A percentile compares a stretch with the other conserved stretches of the same genome.
phyloP scores from a whole-genome alignment of 345 rosid species.

The Salix exigua region DNA sequence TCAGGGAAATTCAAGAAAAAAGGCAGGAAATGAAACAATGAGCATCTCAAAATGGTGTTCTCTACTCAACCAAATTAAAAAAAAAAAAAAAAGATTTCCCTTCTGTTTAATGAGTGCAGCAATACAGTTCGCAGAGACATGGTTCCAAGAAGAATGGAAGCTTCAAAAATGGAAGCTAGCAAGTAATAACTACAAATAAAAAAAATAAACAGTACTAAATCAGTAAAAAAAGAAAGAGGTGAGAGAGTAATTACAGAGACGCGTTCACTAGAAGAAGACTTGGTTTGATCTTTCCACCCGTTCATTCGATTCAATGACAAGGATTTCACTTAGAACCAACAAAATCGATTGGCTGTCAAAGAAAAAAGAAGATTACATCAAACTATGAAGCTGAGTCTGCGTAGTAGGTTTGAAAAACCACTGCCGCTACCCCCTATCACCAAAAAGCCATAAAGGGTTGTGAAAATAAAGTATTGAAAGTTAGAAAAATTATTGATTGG shows the following conservation, averaged over 20 bases:
- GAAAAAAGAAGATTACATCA: not conserved
- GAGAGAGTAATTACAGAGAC: constrained; percentile 30
- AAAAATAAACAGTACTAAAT: constrained; percentile 15
- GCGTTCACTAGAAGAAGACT: constrained; percentile 21
- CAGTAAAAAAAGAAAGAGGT: constrained; percentile 11
- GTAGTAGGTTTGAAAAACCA: constrained; percentile 3
- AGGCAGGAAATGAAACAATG: not conserved
- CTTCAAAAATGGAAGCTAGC: constrained; percentile 24
- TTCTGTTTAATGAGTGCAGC: not conserved
- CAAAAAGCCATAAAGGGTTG: constrained; percentile 18
- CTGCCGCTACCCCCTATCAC: constrained; percentile 14
- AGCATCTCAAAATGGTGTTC: not conserved
- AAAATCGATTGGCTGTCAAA: constrained; percentile 9
- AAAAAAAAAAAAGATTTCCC: not conserved
- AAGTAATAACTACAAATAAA: constrained; percentile 20
- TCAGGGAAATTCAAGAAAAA: not conserved
- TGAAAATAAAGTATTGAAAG: constrained; percentile 22
- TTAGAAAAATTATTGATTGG: not conserved
- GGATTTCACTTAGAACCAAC: constrained; percentile 32
- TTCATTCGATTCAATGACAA: constrained; percentile 43
- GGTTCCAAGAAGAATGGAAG: constrained; percentile 36
- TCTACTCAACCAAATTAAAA: not conserved
- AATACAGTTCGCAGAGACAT: constrained; percentile 5
- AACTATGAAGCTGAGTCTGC: not conserved
- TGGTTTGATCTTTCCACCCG: constrained; percentile 30